Base-by-base conservation (phyloP, 2,329 filamentous ascomycete species). In the Coleophoma crateriformis region DNA sequence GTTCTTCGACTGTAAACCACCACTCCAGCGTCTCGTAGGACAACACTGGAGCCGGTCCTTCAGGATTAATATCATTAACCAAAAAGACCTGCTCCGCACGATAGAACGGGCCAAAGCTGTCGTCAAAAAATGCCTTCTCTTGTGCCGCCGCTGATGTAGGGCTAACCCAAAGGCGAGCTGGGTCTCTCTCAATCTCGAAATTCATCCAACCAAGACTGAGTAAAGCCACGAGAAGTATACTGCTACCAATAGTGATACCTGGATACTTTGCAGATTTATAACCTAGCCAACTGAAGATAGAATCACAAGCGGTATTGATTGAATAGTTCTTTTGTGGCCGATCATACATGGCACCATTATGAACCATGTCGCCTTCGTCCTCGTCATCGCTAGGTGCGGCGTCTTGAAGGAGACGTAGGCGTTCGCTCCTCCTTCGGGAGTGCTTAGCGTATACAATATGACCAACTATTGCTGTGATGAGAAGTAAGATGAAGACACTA, bases 131-230 rank as follows among this genome's bases (percentile, higher is more conserved):
- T 1, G 79, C 79, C 71, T 99, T 99, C 66, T 99, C 92, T 64
- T 90, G 80, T 0, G 94, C 94, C 17, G 95, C 92, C 45, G 84
- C 81, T 4, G 94, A 97, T 8, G 87, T 87, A 7, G 94, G 94
- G 60, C 92, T 91, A n/a, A 99, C 94, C 94, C 94, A 99, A 8
- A 99, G 74, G 44, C 88, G 84, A 11, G 95, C 94, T 6, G 94
- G 94, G 54, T 97, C 87, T 19, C 77, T 88, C 67, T 97, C 94
- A 34, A 99, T 77, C n/a, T 88, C 78, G 62, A 99, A 99, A 41
- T 82, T 81, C 51, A 94, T 72, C 89, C 90, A 95, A 1, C 94
- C 94, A 34, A 92, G 70, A 63, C 91, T 96, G 54, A 99, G 74
- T 4, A 96, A 65, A 1, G 76, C 79, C 11, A 96, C 87, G 3